Percentiles rank a stretch among this genome's conserved stretches.
Evolutionary conservation across 495 filamentous ascomycete genomes (phyloP).

Genomic region (Daldinia loculata): DNA sequence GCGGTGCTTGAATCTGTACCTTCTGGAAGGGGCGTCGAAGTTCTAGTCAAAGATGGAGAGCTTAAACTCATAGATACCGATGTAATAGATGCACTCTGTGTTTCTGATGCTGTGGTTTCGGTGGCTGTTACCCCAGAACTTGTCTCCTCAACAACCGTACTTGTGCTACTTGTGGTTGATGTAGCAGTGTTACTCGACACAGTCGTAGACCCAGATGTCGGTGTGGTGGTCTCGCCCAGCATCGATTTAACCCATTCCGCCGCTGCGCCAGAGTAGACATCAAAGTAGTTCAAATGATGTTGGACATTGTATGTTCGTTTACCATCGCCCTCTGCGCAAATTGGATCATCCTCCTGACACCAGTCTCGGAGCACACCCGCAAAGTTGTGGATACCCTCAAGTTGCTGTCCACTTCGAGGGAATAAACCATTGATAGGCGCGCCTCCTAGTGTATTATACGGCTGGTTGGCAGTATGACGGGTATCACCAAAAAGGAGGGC

Average conservation of each 20-base stretch:
- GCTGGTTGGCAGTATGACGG: slow-evolving; percentile 39
- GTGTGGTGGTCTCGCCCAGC: background rate
- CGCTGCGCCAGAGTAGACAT: slow-evolving; percentile 33
- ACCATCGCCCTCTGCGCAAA: slow-evolving; percentile 39
- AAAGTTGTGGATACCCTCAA: slow-evolving; percentile 21
- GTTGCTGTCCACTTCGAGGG: slow-evolving; percentile 31
- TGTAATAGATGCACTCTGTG: background rate
- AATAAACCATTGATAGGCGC: slow-evolving; percentile 28
- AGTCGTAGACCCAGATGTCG: slow-evolving; percentile 2
- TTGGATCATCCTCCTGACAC: slow-evolving; percentile 39
- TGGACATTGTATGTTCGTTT: slow-evolving; percentile 12
- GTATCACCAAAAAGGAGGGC: slow-evolving; percentile 42
- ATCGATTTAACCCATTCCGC: slow-evolving; percentile 35
- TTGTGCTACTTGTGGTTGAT: background rate
- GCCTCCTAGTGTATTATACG: slow-evolving; percentile 39
- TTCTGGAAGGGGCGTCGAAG: slow-evolving; percentile 13
- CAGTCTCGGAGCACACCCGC: slow-evolving; percentile 36
- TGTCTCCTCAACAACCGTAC: background rate
- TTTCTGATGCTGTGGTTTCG: background rate
- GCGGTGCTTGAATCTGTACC: slow-evolving; percentile 3
- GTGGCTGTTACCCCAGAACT: background rate
- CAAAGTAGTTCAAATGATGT: slow-evolving; percentile 42
- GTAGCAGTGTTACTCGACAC: background rate
- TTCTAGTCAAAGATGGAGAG: slow-evolving; percentile 1
- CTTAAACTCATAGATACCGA: background rate